Base-by-base conservation (phyloP, 1,284 basidiomycete species). In the Cutaneotrichosporon curvatum region DNA sequence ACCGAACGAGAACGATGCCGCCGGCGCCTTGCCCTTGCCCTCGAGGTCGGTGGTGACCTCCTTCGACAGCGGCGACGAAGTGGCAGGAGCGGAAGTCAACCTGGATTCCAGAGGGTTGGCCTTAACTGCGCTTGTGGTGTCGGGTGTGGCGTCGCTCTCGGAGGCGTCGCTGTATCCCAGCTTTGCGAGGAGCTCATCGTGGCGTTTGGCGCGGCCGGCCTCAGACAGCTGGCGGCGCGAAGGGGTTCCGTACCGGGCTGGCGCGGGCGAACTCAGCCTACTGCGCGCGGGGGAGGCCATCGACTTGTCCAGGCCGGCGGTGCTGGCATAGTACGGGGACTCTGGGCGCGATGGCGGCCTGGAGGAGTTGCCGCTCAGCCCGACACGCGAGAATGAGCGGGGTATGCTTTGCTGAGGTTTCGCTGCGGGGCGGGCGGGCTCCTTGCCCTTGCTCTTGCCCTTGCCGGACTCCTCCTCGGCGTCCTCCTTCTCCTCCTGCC, bases 131-230 rank as follows among this genome's bases (percentile, higher is more conserved):
- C 14, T 12, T 40, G 16, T 12, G 48, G 18, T 11, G 45, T 15
- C 3, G 19, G 31, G 4, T 16, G 11, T 14, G 35, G 28, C 4
- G 41, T 32, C 30, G 6, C 9, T 34, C 32, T 19, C 23, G 4
- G 16, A 6, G 20, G n/a, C 35, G 4, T 37, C 39, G 19, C 33
- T 28, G 10, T 31, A 15, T 11, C 43, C 48, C 9, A 56, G 40
- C 41, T 47, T 48, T 18, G 54, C 50, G 16, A 52, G 36, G 28
- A 56, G 42, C 40, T 52, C 50, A 25, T 56, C 54, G 25, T 56
- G 45, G 6, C 54, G 38, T 40, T 49, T 48, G 11, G 44, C 33
- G 1, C 54, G 38, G 0, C 50, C 54, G 0, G 45, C 50, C 34
- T 51, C 49, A 25, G 40, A 44, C 4, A 52, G 39, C 23, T 52